Percentiles rank a stretch among this genome's conserved stretches.
Evolutionary conservation across 176 grass and related monocot genomes (phyloP).

Genomic region (Oryza glaberrima): DNA sequence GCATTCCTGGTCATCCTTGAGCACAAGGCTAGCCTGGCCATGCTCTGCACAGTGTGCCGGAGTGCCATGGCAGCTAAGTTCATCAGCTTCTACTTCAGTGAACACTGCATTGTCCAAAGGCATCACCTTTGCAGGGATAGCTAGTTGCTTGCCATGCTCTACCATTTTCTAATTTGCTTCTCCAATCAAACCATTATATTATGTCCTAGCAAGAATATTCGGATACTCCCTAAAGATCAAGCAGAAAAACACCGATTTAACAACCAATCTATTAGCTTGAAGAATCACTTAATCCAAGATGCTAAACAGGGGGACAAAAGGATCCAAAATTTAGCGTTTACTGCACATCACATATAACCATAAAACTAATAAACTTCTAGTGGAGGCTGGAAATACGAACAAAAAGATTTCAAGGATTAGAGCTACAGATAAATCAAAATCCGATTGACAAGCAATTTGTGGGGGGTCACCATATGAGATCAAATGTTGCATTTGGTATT

Average conservation of each 20-base stretch:
- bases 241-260: neutral
- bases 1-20: slow-evolving; percentile 35
- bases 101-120: slow-evolving; percentile 36
- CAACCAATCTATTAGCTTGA: slow-evolving; percentile 3
- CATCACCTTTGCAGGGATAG: slow-evolving; percentile 25
- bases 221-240: neutral
- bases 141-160: neutral
- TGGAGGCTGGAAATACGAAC: neutral
- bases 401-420: neutral
- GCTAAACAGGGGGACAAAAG: neutral
- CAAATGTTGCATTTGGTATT: slow-evolving; percentile 13
- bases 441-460: neutral
- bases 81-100: slow-evolving; percentile 55
- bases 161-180: neutral
- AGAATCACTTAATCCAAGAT: neutral
- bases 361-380: neutral
- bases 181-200: slow-evolving; percentile 6
- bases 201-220: neutral
- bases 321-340: slow-evolving; percentile 5
- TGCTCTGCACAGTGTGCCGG: slow-evolving; percentile 21
- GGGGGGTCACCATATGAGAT: neutral
- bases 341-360: neutral
- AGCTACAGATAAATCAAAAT: neutral
- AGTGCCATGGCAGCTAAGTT: slow-evolving; percentile 36
- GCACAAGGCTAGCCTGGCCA: slow-evolving; percentile 43